A percentile compares a stretch with the other conserved stretches of the same genome.
Conservation (phyloP, 2,329 filamentous ascomycete species). For the Ustulina deusta region DNA sequence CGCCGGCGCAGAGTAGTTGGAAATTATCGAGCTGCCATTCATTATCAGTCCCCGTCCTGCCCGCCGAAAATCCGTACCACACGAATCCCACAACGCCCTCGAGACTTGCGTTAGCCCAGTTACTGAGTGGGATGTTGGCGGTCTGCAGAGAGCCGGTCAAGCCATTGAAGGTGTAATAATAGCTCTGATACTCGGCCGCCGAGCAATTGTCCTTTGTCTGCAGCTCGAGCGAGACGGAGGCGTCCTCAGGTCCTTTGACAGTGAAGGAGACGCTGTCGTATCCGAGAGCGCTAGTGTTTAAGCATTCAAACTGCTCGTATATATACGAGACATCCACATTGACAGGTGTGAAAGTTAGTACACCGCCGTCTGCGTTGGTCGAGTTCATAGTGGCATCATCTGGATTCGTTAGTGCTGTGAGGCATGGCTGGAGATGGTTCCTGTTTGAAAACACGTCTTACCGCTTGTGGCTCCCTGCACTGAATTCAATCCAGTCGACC, state of each 20-base stretch:
- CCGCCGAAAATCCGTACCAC: constrained; percentile 50
- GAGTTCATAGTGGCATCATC: constrained; percentile 49
- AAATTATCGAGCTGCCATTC: constrained; percentile 64
- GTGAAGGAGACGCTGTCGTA: constrained; percentile 48
- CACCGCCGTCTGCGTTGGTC: constrained; percentile 41
- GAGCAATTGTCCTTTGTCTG: constrained; percentile 45
- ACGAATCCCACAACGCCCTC: constrained; percentile 61
- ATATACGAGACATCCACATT: constrained; percentile 45
- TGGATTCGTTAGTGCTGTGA: constrained; percentile 27
- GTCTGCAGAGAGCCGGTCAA: constrained; percentile 64
- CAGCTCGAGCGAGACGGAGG: constrained; percentile 49
- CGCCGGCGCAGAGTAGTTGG: constrained; percentile 57
- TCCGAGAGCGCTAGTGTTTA: constrained; percentile 38
- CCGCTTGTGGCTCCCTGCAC: constrained; percentile 47
- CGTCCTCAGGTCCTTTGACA: constrained; percentile 49
- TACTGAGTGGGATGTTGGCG: constrained; percentile 62
- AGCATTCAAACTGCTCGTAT: constrained; percentile 48
- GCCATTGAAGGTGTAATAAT: constrained; percentile 58
- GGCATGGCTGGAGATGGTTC: background rate
- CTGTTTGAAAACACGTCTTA: constrained; percentile 36
- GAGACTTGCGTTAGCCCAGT: constrained; percentile 61
- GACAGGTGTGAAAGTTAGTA: constrained; percentile 47
- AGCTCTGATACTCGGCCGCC: constrained; percentile 52
- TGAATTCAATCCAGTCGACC: constrained; percentile 44
- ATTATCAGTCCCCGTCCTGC: constrained; percentile 50